Conservation (phyloP, 257 asterid genomes). For the Ehretia macrophylla region DNA sequence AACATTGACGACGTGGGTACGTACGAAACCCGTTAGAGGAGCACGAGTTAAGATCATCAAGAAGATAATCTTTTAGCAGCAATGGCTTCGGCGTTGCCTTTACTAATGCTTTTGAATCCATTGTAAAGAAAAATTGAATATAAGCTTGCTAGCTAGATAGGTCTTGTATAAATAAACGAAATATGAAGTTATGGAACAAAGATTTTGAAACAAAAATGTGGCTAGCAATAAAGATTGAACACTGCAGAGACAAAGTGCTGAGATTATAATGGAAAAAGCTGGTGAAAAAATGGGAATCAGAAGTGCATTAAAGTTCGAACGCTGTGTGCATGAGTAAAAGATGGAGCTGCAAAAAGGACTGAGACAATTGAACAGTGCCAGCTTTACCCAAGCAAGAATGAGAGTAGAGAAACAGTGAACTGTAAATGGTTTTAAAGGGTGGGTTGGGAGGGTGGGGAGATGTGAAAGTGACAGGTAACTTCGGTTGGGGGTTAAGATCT, state of each 20-base stretch:
- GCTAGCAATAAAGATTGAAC: slow-evolving; percentile 1
- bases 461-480: slow-evolving; percentile 58
- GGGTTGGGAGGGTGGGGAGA: slow-evolving; percentile 8
- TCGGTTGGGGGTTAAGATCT: slow-evolving; percentile 63
- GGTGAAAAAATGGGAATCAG: neutral
- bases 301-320: slow-evolving; percentile 11
- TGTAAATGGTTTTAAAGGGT: slow-evolving; percentile 9
- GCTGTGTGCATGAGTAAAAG: too few species aligned
- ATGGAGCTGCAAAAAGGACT: slow-evolving; percentile 5
- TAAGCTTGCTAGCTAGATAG: neutral
- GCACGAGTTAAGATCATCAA: slow-evolving; percentile 45
- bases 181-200: neutral
- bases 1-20: slow-evolving; percentile 34
- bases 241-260: slow-evolving; percentile 7
- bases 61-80: slow-evolving; percentile 40
- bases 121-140: slow-evolving; percentile 2
- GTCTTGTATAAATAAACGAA: too few species aligned
- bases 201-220: neutral
- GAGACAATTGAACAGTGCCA: neutral
- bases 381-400: neutral
- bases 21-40: slow-evolving; percentile 48
- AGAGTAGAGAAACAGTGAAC: neutral
- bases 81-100: slow-evolving; percentile 21
- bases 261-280: slow-evolving; percentile 3
- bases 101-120: slow-evolving; percentile 23